Base-by-base conservation (phyloP, 495 filamentous ascomycete genomes). In the Pseudoneurospora amorphoporcata region DNA sequence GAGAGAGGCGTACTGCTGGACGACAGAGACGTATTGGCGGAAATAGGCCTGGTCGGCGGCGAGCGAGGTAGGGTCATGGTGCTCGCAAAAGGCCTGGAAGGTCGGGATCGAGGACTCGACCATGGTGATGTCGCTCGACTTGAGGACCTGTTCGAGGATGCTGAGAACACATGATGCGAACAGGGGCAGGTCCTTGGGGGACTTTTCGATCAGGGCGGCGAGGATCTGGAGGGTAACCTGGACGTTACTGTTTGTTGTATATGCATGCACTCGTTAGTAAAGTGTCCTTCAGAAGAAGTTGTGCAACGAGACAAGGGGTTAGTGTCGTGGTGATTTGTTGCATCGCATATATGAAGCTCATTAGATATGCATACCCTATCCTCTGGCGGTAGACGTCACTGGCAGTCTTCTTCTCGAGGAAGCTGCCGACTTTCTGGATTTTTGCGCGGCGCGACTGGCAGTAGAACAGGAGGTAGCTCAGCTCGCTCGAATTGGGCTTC, bases 401-500 rank as follows among this genome's bases (percentile, higher is more conserved):
- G 47, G 91, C 91, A 70, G 93, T 93, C 83, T 92, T 91, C 85
- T 93, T 95, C 82, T 97, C 94, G 76, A 98, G 83, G 78, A 96
- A 98, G 77, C 88, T 88, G 79, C 92, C 92, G 68, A 98, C 93
- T 80, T 98, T 98, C 78, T 94, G 93, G 71, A 98, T 87, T 87
- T 97, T 98, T 81, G 92, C 94, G 72, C 92, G 88, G 70, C 94
- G 92, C 75, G 94, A 95, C 79, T 93, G 94, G 53, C 92, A 92
- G 86, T 98, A 97, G 86, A 95, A 98, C 38, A 97, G 88, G 69
- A 98, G 87, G 79, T 98, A 98, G 79, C 92, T 96, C 53, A 98
- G 89, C 84, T 98, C 94, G 81, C 92, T 95, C 61, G 92, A 90
- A 79, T 98, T 98, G 9, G 94, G 93, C 81, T 94, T 95, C 72